phyloP scores from a whole-genome alignment of 495 filamentous ascomycete genomes.

The Xylaria curta region DNA sequence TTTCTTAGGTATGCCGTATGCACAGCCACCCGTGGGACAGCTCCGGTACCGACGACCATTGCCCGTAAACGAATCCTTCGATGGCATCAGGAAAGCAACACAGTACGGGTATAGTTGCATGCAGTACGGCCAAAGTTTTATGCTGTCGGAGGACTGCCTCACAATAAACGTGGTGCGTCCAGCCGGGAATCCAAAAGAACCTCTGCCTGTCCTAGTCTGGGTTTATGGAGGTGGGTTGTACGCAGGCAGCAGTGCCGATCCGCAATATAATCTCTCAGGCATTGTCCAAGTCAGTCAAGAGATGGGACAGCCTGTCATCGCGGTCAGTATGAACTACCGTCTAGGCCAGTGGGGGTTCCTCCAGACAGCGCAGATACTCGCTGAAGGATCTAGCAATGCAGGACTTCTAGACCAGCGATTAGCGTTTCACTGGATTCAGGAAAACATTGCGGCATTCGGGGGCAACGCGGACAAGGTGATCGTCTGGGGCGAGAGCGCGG shows the following conservation, averaged over 20 bases:
- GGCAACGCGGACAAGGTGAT: slow-evolving; percentile 52
- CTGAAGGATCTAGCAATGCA: slow-evolving; percentile 45
- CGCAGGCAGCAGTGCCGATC: slow-evolving; percentile 54
- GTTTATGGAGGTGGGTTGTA: slow-evolving; percentile 67
- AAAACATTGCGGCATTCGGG: slow-evolving; percentile 62
- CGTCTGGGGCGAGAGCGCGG: slow-evolving; percentile 57
- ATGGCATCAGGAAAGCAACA: slow-evolving; percentile 48
- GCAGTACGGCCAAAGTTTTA: slow-evolving; percentile 45
- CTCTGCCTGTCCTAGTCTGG: slow-evolving; percentile 59
- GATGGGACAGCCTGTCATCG: slow-evolving; percentile 40
- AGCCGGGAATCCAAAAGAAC: slow-evolving; percentile 9
- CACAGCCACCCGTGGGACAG: slow-evolving; percentile 52
- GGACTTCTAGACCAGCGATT: slow-evolving; percentile 53
- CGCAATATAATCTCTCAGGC: slow-evolving; percentile 60
- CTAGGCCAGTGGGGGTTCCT: slow-evolving; percentile 66
- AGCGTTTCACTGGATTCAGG: slow-evolving; percentile 56
- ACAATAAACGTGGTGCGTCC: slow-evolving; percentile 45
- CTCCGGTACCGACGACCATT: slow-evolving; percentile 56
- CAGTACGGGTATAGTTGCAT: slow-evolving; percentile 59
- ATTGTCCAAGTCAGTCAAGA: slow-evolving; percentile 45
- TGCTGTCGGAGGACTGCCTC: slow-evolving; percentile 53
- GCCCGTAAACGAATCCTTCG: slow-evolving; percentile 53
- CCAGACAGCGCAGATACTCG: slow-evolving; percentile 33
- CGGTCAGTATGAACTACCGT: slow-evolving; percentile 58
- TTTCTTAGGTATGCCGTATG: slow-evolving; percentile 64